Percentiles rank a stretch among this genome's conserved stretches.
These are phyloP conservation scores for Diaporthe capsici DNA, from an alignment of 2,329 filamentous ascomycete genomes.

Conservation along the genomic window DNA sequence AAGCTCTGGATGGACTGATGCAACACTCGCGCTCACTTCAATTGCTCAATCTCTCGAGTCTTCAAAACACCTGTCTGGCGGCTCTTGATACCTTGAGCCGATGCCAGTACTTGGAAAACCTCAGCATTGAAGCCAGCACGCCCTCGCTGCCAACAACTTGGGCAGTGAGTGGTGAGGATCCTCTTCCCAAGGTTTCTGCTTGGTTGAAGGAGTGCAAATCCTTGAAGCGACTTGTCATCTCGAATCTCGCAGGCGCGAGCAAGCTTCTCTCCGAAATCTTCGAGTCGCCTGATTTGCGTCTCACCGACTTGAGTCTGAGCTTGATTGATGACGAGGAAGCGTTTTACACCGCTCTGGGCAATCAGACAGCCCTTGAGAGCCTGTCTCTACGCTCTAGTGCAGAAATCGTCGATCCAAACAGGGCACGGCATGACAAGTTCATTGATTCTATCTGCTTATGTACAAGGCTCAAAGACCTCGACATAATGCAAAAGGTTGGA, in stretches of 20 bases:
- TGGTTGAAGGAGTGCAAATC: slow-evolving; percentile 57
- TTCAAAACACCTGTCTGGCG: slow-evolving; percentile 49
- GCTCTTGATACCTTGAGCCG: slow-evolving; percentile 49
- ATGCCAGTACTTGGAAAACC: slow-evolving; percentile 52
- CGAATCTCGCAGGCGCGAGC: slow-evolving; percentile 64
- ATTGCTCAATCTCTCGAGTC: slow-evolving; percentile 49
- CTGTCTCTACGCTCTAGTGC: slow-evolving; percentile 45
- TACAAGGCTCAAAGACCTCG: slow-evolving; percentile 65
- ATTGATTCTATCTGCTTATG: slow-evolving; percentile 62
- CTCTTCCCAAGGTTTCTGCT: slow-evolving; percentile 48
- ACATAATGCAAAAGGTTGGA: slow-evolving; percentile 57
- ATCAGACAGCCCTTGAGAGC: slow-evolving; percentile 61
- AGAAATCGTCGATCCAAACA: slow-evolving; percentile 42
- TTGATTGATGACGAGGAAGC: slow-evolving; percentile 61
- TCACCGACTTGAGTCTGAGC: slow-evolving; percentile 64
- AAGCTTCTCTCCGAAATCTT: slow-evolving; percentile 65
- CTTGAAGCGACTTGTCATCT: slow-evolving; percentile 65
- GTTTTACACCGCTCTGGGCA: slow-evolving; percentile 66
- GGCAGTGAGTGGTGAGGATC: slow-evolving; percentile 42
- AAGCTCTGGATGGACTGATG: slow-evolving; percentile 70
- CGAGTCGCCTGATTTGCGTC: slow-evolving; percentile 55
- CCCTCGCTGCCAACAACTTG: slow-evolving; percentile 43
- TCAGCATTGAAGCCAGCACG: slow-evolving; percentile 51
- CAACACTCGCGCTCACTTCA: slow-evolving; percentile 54
- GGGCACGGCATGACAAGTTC: slow-evolving; percentile 52